Conservation (phyloP, 768 basidiomycete species). For the Phlegmacium glaucopus region DNA sequence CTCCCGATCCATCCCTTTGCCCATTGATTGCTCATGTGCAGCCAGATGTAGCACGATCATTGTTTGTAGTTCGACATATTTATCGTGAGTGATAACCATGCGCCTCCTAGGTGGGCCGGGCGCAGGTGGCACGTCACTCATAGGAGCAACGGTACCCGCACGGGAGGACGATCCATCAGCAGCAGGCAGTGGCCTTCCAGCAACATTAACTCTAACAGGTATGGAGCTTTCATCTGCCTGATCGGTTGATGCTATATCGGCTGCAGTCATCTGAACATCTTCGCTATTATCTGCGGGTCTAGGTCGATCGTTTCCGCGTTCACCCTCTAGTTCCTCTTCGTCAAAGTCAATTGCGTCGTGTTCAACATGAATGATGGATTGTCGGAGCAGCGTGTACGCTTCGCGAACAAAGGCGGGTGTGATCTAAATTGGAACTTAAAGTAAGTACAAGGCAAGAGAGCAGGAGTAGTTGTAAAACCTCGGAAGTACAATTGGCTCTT, state of each 20-base stretch:
- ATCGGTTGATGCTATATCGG: conserved; percentile 40
- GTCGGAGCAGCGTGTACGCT: conserved; percentile 88
- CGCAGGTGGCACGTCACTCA: conserved; percentile 25
- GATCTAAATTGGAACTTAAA: conserved; percentile 50
- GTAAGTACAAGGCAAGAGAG: neutral
- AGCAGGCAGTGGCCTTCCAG: conserved; percentile 24
- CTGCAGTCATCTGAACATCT: conserved; percentile 60
- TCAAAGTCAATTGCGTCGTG: conserved; percentile 99
- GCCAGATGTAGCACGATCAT: conserved; percentile 82
- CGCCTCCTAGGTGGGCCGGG: conserved; percentile 59
- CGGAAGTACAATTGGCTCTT: conserved; percentile 92
- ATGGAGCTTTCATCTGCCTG: conserved; percentile 50
- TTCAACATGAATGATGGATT: conserved; percentile 99
- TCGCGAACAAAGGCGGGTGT: conserved; percentile 93
- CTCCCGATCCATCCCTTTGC: conserved; percentile 78
- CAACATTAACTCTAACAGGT: conserved; percentile 29
- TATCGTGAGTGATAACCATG: conserved; percentile 94
- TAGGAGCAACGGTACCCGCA: conserved; percentile 34
- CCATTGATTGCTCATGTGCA: conserved; percentile 71
- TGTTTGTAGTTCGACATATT: conserved; percentile 87
- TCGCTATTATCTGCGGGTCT: conserved; percentile 35
- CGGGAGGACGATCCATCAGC: conserved; percentile 35
- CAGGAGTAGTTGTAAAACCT: conserved; percentile 40
- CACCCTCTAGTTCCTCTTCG: conserved; percentile 74
- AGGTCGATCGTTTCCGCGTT: conserved; percentile 38